Conservation (phyloP, 345 rosid genomes). For the Arabidopsis arenosa region DNA sequence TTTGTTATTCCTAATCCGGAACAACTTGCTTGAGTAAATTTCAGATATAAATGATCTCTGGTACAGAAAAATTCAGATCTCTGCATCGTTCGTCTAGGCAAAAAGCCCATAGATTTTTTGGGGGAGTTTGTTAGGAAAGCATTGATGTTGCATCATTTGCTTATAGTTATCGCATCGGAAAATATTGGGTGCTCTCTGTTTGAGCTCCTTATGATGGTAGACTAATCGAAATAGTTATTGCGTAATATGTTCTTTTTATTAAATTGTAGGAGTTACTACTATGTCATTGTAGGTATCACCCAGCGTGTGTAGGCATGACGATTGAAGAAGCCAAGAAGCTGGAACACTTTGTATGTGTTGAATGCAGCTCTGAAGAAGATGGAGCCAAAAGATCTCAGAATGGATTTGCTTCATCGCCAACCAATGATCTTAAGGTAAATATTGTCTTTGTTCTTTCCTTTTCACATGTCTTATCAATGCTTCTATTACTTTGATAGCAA, state of each 20-base stretch:
- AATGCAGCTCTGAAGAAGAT: conserved; percentile 68
- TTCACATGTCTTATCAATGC: background rate
- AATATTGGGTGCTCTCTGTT: background rate
- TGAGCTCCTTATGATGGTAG: background rate
- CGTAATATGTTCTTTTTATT: background rate
- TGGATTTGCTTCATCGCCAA: conserved; percentile 62
- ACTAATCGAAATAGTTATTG: background rate
- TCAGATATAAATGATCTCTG: background rate
- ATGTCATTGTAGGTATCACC: conserved; percentile 73
- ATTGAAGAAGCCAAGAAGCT: conserved; percentile 80
- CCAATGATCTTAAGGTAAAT: conserved; percentile 59
- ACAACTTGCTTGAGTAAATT: conserved; percentile 11
- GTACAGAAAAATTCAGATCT: background rate
- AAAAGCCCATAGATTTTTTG: background rate
- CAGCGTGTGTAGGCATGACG: conserved; percentile 85
- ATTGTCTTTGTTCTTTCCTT: background rate
- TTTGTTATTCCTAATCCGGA: background rate
- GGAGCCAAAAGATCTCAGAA: conserved; percentile 62
- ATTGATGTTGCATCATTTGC: background rate
- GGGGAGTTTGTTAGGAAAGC: background rate
- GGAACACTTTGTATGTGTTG: conserved; percentile 75
- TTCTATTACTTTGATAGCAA: background rate
- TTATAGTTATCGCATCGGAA: background rate
- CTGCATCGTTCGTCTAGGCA: background rate
- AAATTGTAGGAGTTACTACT: conserved; percentile 18